Evolutionary conservation across 2,329 filamentous ascomycete species (phyloP), one percentile per base, ranked within the genome.

Genomic region (Stagonosporopsis chrysanthemi): DNA sequence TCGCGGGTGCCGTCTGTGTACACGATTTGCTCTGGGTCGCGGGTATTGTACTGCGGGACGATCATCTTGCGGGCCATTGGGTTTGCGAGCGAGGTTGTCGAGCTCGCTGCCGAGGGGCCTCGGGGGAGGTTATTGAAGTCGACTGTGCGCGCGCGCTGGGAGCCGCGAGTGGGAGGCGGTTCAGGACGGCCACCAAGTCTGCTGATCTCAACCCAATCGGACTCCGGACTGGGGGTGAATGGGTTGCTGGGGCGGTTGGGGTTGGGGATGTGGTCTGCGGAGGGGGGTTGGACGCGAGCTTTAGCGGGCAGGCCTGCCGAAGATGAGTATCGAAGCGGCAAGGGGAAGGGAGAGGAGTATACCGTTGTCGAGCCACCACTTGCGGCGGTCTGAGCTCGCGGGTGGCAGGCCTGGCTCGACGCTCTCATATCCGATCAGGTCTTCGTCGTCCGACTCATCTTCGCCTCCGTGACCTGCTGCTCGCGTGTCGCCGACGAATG

Each of bases 221-320:
- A 86, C 74, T 96, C 91, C 29, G 88, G 83, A 1, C 85, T 88
- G 0, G 84, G 81, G 1, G 83, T 84, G 74, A 96, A 98, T 0
- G 95, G 95, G 68, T 98, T 98, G 0, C 90, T 86, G 12, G 87
- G 86, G 44, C 91, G 86, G 29, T 86, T 83, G 1, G 89, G 86
- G 72, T 97, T 97, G 22, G 91, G 83, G 2, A 87, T 79, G 66
- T 87, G 83, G 11, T 84, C 81, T 8, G 81, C 79, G 36, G 83
- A 82, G 0, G 92, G 90, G 8, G 90, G 86, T 57, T 83, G 81
- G 35, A 96, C 79, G 15, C 84, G 83, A 6, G 92, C 92, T 62
- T 89, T 88, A 12, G 90, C 92, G 50, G 91, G 88, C 64, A 90
- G 86, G 50, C 88, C 87, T 83, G 68, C 33, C 59, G 56, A 67